Evolutionary conservation across 2,329 filamentous ascomycete genomes (phyloP).

Genomic region (Diaporthe capsici): DNA sequence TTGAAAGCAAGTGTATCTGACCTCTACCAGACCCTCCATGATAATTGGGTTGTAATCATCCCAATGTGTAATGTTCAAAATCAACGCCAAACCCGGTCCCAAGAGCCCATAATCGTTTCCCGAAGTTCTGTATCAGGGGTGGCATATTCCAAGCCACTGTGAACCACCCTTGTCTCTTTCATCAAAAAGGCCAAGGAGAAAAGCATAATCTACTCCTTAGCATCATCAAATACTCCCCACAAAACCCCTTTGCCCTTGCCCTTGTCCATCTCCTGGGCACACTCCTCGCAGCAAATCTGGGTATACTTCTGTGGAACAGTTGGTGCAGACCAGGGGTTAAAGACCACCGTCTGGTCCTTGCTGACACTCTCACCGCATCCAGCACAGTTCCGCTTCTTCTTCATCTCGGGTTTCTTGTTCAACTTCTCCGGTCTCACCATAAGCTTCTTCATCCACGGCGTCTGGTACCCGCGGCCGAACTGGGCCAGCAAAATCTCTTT

Average conservation of each 20-base stretch:
- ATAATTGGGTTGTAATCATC: background rate
- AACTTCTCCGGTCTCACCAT: background rate
- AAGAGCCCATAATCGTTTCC: background rate
- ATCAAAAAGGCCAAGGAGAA: background rate
- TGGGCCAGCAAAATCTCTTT: background rate
- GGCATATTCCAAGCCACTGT: background rate
- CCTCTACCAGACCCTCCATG: background rate
- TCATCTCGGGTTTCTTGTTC: rapidly evolving
- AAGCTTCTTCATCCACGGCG: slow-evolving; percentile 23
- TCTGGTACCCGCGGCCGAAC: background rate
- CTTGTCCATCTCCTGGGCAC: background rate
- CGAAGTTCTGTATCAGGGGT: background rate
- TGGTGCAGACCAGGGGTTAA: background rate
- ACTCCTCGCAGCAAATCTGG: slow-evolving; percentile 23
- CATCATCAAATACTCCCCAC: background rate
- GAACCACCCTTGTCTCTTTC: background rate
- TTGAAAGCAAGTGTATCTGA: background rate
- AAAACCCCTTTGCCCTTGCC: background rate
- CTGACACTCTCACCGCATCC: background rate
- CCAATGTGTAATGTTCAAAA: background rate
- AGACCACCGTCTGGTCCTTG: background rate
- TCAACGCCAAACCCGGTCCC: background rate
- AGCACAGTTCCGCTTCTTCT: background rate
- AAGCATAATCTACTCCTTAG: background rate
- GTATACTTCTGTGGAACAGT: background rate